Evolutionary conservation across 1,284 basidiomycete species (phyloP).

Genomic region (Violaceomyces palustris): DNA sequence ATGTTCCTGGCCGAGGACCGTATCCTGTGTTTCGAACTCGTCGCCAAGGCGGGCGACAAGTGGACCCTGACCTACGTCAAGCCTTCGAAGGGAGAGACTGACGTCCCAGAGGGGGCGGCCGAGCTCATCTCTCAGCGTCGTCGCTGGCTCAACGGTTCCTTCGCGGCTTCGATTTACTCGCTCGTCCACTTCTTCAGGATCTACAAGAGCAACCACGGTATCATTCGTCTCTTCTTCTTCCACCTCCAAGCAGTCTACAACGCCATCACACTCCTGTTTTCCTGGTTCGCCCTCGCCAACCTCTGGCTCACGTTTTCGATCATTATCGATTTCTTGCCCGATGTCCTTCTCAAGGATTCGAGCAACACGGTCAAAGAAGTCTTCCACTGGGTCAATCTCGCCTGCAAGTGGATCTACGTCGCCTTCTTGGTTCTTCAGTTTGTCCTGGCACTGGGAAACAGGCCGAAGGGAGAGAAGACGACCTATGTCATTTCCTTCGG

Average conservation of each 20-base stretch:
- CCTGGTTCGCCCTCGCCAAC: conserved; percentile 88
- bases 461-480: conserved; percentile 82
- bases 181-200: conserved; percentile 87
- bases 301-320: conserved; percentile 93
- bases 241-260: conserved; percentile 93
- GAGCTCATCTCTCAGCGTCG: conserved; percentile 79
- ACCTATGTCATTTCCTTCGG: conserved; percentile 77
- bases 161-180: conserved; percentile 88
- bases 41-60: conserved; percentile 73
- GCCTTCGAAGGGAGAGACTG: conserved; percentile 88
- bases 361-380: conserved; percentile 65
- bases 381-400: conserved; percentile 68
- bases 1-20: conserved; percentile 62
- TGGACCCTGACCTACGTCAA: conserved; percentile 95
- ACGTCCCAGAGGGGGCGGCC: conserved; percentile 81
- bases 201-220: conserved; percentile 75
- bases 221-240: conserved; percentile 84
- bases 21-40: conserved; percentile 93
- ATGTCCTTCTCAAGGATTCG: conserved; percentile 65
- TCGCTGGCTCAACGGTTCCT: conserved; percentile 94
- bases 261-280: conserved; percentile 79
- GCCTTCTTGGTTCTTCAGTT: conserved; percentile 84
- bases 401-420: conserved; percentile 80
- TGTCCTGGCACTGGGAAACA: conserved; percentile 81
- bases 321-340: conserved; percentile 81